phyloP scores from a whole-genome alignment of 805 yeast genomes.

The Yamadazyma insecticola region DNA sequence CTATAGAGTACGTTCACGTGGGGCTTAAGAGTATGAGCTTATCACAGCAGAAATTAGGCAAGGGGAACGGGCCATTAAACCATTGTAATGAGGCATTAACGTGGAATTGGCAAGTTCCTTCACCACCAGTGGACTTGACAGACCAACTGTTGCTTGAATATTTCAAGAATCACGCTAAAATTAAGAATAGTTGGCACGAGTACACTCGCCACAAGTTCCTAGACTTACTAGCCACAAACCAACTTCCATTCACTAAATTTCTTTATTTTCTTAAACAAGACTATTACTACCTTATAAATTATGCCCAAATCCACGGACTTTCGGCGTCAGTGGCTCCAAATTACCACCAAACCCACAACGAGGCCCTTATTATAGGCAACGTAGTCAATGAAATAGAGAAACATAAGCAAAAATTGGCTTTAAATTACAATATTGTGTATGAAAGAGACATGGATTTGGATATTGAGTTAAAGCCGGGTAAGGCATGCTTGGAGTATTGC shows the following conservation, averaged over 20 bases:
- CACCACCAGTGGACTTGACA: too few species aligned
- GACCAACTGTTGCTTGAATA: slow-evolving; percentile 38
- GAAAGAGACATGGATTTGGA: slow-evolving; percentile 35
- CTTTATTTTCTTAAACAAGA: slow-evolving; percentile 58
- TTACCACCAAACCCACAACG: slow-evolving; percentile 45
- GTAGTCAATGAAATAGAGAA: slow-evolving; percentile 52
- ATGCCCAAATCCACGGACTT: slow-evolving; percentile 59
- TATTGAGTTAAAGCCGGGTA: slow-evolving; percentile 42
- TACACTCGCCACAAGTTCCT: slow-evolving; percentile 65
- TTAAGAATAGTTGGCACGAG: slow-evolving; percentile 50
- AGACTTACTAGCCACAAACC: slow-evolving; percentile 44
- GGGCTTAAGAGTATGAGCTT: slow-evolving; percentile 49
- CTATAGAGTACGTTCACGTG: slow-evolving; percentile 62
- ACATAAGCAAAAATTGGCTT: slow-evolving; percentile 48
- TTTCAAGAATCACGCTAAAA: slow-evolving; percentile 51
- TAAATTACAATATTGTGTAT: slow-evolving; percentile 36
- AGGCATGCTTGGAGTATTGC: slow-evolving; percentile 58
- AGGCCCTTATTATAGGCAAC: slow-evolving; percentile 45
- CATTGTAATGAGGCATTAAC: slow-evolving; percentile 39
- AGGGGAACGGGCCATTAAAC: slow-evolving; percentile 72
- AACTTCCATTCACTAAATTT: slow-evolving; percentile 48
- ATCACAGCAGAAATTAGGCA: slow-evolving; percentile 37
- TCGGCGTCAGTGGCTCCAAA: slow-evolving; percentile 62
- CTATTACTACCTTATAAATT: slow-evolving; percentile 63
- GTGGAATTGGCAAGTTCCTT: slow-evolving; percentile 6